Percentiles rank a stretch among this genome's conserved stretches.
Conservation (phyloP, 306 rosid species). For the Ammopiptanthus mongolicus region DNA sequence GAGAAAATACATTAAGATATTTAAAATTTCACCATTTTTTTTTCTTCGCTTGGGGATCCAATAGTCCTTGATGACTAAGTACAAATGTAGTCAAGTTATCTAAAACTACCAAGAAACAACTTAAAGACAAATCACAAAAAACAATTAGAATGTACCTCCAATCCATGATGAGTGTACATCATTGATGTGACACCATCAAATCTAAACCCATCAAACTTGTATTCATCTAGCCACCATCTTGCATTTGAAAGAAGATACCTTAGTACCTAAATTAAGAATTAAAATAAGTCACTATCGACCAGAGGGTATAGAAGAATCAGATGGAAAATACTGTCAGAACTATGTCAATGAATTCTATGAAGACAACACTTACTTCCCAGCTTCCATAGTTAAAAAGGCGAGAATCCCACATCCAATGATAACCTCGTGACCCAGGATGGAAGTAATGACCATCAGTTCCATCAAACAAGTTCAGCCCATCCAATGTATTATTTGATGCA, state of each 20-base stretch:
- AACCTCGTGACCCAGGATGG: constrained; percentile 94
- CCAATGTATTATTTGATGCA: constrained; percentile 82
- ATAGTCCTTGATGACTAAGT: not conserved
- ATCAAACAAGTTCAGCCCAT: constrained; percentile 97
- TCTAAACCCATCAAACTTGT: constrained; percentile 94
- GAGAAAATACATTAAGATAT: constrained; percentile 6
- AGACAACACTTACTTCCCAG: constrained; percentile 83
- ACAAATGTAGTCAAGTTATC: not conserved
- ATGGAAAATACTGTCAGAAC: not conserved
- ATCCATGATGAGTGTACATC: constrained; percentile 98
- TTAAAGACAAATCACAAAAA: not conserved
- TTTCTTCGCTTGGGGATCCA: not conserved
- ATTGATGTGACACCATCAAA: constrained; percentile 98
- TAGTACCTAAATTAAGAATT: constrained; percentile 59
- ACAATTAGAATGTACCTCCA: constrained; percentile 49
- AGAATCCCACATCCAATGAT: constrained; percentile 99
- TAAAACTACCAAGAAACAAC: constrained; percentile 1
- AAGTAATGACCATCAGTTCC: constrained; percentile 95
- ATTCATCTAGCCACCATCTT: constrained; percentile 99
- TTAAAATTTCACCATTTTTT: not conserved
- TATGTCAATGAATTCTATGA: not conserved
- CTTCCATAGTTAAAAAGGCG: constrained; percentile 99
- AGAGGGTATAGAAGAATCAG: constrained; percentile 12
- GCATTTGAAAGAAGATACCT: constrained; percentile 93
- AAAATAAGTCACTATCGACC: not conserved